Percentiles rank a stretch among this genome's conserved stretches.
phyloP scores from a whole-genome alignment of 768 basidiomycete genomes.

The Wakefieldia striispora region DNA sequence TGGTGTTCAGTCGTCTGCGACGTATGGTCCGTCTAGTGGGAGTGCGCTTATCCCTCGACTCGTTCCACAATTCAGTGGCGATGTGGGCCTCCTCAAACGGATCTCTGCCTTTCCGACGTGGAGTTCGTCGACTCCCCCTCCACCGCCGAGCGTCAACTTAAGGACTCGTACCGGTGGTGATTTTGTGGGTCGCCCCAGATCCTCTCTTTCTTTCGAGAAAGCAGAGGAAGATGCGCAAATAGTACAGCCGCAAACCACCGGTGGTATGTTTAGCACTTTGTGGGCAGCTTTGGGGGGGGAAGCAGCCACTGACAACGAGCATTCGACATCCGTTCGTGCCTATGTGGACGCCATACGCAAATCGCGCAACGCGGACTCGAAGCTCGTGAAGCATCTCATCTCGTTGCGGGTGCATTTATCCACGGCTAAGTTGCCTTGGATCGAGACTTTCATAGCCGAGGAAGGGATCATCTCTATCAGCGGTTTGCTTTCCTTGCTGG shows the following conservation, averaged over 20 bases:
- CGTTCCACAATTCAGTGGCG: slow-evolving; percentile 75
- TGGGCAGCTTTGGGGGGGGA: slow-evolving; percentile 69
- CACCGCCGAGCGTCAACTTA: slow-evolving; percentile 23
- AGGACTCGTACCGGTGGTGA: slow-evolving; percentile 40
- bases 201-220: slow-evolving; percentile 30
- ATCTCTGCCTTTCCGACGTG: slow-evolving; percentile 62
- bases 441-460: slow-evolving; percentile 55
- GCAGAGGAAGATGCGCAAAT: slow-evolving; percentile 11
- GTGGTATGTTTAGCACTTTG: slow-evolving; percentile 74
- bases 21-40: slow-evolving; percentile 59
- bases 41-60: slow-evolving; percentile 60
- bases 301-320: slow-evolving; percentile 34
- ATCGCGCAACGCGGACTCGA: slow-evolving; percentile 52
- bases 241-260: slow-evolving; percentile 63
- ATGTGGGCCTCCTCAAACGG: slow-evolving; percentile 62
- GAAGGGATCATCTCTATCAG: slow-evolving; percentile 51
- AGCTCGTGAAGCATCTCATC: slow-evolving; percentile 74
- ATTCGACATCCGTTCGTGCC: slow-evolving; percentile 50
- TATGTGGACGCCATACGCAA: slow-evolving; percentile 63
- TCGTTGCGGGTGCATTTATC: slow-evolving; percentile 83
- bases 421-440: slow-evolving; percentile 76
- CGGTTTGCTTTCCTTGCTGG: slow-evolving; percentile 53
- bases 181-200: slow-evolving; percentile 27
- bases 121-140: slow-evolving; percentile 51
- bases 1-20: slow-evolving; percentile 39